These are phyloP conservation scores for Leucosporidium creatinivorum DNA, from an alignment of 768 basidiomycete species.

Conservation along the genomic window DNA sequence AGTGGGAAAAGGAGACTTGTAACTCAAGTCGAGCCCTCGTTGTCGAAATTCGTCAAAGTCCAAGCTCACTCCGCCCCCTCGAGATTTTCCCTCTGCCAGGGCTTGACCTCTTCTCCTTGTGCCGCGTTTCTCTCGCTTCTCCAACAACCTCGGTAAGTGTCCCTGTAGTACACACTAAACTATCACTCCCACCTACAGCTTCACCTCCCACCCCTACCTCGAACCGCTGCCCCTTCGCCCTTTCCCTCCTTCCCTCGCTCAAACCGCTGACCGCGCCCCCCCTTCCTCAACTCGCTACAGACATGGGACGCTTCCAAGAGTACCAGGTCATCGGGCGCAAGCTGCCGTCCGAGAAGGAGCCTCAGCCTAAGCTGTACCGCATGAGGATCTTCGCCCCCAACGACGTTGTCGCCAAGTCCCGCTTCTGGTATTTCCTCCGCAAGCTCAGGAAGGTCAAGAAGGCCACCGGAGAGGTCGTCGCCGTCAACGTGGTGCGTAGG, in stretches of 20 bases:
- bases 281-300: not conserved
- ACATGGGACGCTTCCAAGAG: conserved; percentile 56
- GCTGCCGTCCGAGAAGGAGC: conserved; percentile 84
- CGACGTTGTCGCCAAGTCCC: conserved; percentile 96
- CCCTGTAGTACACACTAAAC: no score
- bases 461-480: conserved; percentile 97
- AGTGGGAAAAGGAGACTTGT: no score
- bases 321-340: conserved; percentile 97
- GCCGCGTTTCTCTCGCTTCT: not conserved
- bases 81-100: no score
- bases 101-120: not conserved
- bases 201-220: no score
- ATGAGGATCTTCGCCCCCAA: conserved; percentile 99
- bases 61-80: no score
- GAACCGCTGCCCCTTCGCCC: no score
- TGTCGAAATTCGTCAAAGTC: no score
- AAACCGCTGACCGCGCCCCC: no score
- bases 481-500: conserved; percentile 94
- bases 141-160: no score
- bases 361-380: conserved; percentile 95
- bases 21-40: no score
- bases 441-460: conserved; percentile 99
- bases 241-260: no score
- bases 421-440: conserved; percentile 99
- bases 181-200: no score